Base-by-base conservation (phyloP, 1,284 basidiomycete species). In the Cutaneotrichosporon dermatis region DNA sequence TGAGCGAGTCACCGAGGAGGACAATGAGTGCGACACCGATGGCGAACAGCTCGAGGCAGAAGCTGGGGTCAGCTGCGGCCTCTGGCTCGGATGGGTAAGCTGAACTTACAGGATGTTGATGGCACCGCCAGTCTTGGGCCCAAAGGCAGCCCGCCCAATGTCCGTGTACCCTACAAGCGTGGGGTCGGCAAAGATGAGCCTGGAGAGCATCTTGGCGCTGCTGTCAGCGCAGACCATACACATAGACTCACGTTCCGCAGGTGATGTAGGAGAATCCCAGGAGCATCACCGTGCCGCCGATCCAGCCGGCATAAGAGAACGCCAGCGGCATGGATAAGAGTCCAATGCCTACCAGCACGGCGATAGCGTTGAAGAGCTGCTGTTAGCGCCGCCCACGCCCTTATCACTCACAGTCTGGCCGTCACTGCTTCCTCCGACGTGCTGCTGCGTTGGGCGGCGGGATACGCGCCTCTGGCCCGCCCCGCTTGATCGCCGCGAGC, bases 351-450 rank as follows among this genome's bases (percentile, higher is more conserved):
- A 93, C 81, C 9, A 94, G 79, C 34, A 92, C 89, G 8, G 90
- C 91, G 50, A 88, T 88, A 7, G 88, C 87, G 70, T 95, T 95
- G 80, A 94, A 94, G n/a, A 95, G 79, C 89, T 91, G n/a, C 7
- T 40, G 64, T 45, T 42, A 35, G 50, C 56, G 54, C 16, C 54
- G 53, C 9, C 57, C 7, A 8, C 43, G 4, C 2, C 13, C 6
- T 4, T 10, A 16, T 15, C 37, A 42, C 85, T 67, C 69, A 90
- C 90, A 16, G 89, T 92, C 74, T 92, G 90, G 34, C 88, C 88
- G 71, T 87, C 90, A 2, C 90, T 92, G 63, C 72, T 88, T 86
- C 75, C 83, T 78, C 48, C 89, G 34, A 37, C 46, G 25, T 34
- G 51, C 34, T 36, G 49, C 8, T 8, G 7, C 41, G 50, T 16